Evolutionary conservation across 805 yeast species (phyloP).

Genomic region (Hanseniaspora nectarophila): DNA sequence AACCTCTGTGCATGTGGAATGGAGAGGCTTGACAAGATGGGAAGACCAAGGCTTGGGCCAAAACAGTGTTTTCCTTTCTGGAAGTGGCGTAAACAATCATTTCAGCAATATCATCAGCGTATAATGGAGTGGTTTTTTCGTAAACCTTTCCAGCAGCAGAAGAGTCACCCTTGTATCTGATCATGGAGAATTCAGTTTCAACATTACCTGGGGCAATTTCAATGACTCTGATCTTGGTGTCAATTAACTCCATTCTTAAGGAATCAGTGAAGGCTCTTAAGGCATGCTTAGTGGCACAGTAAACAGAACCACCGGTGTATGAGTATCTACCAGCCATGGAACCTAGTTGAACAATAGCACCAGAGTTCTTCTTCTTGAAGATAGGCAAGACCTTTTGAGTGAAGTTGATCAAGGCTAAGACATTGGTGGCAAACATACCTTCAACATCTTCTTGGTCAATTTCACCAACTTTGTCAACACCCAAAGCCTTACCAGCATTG

Average conservation of each 20-base stretch:
- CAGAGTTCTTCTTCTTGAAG: constrained; percentile 56
- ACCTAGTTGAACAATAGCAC: constrained; percentile 65
- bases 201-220: constrained; percentile 62
- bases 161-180: constrained; percentile 48
- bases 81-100: constrained; percentile 46
- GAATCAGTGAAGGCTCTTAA: constrained; percentile 60
- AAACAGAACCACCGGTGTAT: constrained; percentile 67
- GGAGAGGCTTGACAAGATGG: constrained; percentile 80
- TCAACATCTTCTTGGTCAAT: constrained; percentile 53
- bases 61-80: constrained; percentile 46
- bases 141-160: constrained; percentile 45
- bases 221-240: constrained; percentile 54
- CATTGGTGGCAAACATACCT: constrained; percentile 77
- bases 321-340: constrained; percentile 73
- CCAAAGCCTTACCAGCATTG: constrained; percentile 73
- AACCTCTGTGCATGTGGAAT: constrained; percentile 43
- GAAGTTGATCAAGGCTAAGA: constrained; percentile 67
- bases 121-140: constrained; percentile 43
- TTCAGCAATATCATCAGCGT: constrained; percentile 51
- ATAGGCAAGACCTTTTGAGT: constrained; percentile 69
- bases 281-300: constrained; percentile 66
- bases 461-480: constrained; percentile 62
- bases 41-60: constrained; percentile 69
- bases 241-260: constrained; percentile 61
- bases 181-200: constrained; percentile 53